A percentile compares a stretch with the other conserved stretches of the same genome.
Evolutionary conservation across 345 rosid species (phyloP).

Genomic region (Noccaea bulbosa): DNA sequence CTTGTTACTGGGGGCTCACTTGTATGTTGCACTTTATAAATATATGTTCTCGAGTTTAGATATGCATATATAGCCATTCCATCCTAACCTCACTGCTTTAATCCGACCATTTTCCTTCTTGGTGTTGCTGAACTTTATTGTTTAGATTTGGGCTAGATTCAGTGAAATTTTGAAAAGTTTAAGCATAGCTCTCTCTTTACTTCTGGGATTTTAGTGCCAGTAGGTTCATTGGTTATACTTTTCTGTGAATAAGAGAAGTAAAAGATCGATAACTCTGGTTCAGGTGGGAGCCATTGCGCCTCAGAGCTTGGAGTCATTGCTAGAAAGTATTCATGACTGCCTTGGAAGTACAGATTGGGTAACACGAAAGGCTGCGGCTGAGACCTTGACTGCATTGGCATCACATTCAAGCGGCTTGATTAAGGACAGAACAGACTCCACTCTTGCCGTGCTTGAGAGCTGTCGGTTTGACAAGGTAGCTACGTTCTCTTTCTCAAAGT

Average conservation of each 20-base stretch:
- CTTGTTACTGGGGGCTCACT: not conserved
- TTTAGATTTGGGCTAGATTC: not conserved
- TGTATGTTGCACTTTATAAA: not conserved
- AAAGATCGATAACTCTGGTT: constrained; percentile 34
- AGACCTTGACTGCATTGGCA: constrained; percentile 74
- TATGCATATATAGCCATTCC: not conserved
- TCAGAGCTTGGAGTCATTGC: constrained; percentile 73
- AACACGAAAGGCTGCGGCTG: constrained; percentile 96
- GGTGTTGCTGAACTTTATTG: constrained; percentile 1
- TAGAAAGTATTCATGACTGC: constrained; percentile 86
- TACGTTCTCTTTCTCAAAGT: constrained; percentile 28
- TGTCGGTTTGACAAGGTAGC: constrained; percentile 95
- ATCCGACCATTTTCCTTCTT: not conserved
- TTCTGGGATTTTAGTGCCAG: constrained; percentile 8
- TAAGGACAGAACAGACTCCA: constrained; percentile 67
- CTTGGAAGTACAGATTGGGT: constrained; percentile 97
- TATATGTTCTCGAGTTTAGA: not conserved
- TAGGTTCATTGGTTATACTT: constrained; percentile 11
- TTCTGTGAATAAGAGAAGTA: constrained; percentile 22
- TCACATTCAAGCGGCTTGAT: constrained; percentile 76
- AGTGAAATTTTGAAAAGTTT: not conserved
- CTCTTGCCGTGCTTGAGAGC: constrained; percentile 70
- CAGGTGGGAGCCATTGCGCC: constrained; percentile 96
- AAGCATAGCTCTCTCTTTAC: not conserved
- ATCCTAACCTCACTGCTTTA: constrained; percentile 8